Percentiles rank a stretch among this genome's conserved stretches.
These are phyloP conservation scores for Geotrichum cucujoidarum DNA, from an alignment of 1,139 yeast genomes.

Conservation along the genomic window DNA sequence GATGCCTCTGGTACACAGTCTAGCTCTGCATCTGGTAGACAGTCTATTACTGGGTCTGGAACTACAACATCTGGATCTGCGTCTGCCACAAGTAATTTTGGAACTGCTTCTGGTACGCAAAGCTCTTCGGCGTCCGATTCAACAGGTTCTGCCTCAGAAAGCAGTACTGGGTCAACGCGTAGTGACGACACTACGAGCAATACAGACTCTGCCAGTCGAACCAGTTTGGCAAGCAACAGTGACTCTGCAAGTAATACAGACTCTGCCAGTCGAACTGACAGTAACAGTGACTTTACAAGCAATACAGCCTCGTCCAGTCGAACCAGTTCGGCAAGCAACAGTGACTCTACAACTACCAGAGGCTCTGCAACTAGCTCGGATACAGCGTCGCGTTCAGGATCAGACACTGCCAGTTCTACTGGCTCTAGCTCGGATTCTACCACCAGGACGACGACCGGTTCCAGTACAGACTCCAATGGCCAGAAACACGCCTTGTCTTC, in stretches of 20 bases:
- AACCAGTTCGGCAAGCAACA: too few species aligned
- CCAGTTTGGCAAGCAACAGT: too few species aligned
- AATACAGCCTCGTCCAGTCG: constrained; percentile 5
- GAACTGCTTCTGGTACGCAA: constrained; percentile 2
- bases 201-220: background rate
- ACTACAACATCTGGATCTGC: constrained; percentile 10
- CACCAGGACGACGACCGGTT: too few species aligned
- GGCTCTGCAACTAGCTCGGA: too few species aligned
- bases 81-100: constrained; percentile 20
- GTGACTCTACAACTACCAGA: too few species aligned
- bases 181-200: too few species aligned
- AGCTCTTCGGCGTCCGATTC: background rate
- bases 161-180: too few species aligned
- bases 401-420: too few species aligned
- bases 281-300: background rate
- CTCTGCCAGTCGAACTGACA: background rate
- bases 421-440: background rate
- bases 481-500: too few species aligned
- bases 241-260: too few species aligned
- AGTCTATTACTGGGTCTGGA: background rate
- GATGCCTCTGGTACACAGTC: background rate
- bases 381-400: too few species aligned
- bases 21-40: background rate
- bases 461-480: too few species aligned
- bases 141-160: background rate